A percentile compares a stretch with the other conserved stretches of the same genome.
Evolutionary conservation across 441 rosid genomes (phyloP).

Genomic region (Mallotus repandus): DNA sequence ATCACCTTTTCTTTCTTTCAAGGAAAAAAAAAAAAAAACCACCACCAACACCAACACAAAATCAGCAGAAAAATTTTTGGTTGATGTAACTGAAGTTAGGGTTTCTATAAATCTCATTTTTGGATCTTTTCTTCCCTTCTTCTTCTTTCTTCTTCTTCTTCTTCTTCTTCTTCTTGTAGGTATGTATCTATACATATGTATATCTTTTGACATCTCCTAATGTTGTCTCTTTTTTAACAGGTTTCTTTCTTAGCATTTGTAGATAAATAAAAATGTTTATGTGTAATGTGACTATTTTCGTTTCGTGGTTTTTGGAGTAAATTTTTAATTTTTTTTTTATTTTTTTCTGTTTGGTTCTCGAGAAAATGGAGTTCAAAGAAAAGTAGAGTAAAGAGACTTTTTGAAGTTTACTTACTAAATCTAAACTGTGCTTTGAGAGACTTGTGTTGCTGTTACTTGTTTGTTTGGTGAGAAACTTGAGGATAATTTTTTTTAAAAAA

Average conservation of each 20-base stretch:
- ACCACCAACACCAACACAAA: background rate
- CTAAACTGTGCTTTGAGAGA: background rate
- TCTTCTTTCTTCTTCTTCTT: background rate
- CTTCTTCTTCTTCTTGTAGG: background rate
- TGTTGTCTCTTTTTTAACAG: background rate
- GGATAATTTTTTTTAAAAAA: background rate
- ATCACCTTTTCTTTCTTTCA: background rate
- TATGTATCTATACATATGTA: background rate
- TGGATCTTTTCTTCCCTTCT: constrained; percentile 2
- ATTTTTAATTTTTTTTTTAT: background rate
- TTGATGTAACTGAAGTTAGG: constrained; percentile 7
- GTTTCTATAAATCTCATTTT: background rate
- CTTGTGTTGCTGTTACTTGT: background rate
- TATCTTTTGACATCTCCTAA: background rate
- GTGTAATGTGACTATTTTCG: too few relatives aligned
- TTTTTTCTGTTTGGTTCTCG: constrained; percentile 13
- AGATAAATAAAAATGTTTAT: too few relatives aligned
- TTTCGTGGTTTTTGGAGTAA: background rate
- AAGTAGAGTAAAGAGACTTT: background rate
- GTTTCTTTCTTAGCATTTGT: background rate
- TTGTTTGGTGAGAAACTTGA: constrained; percentile 23
- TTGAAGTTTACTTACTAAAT: background rate
- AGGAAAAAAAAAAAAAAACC: too few relatives aligned
- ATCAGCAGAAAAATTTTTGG: background rate
- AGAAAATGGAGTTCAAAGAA: background rate